Evolutionary conservation across 495 filamentous ascomycete species (phyloP), one percentile per base, ranked within the genome.

Genomic region (Gamarada debralockiae): DNA sequence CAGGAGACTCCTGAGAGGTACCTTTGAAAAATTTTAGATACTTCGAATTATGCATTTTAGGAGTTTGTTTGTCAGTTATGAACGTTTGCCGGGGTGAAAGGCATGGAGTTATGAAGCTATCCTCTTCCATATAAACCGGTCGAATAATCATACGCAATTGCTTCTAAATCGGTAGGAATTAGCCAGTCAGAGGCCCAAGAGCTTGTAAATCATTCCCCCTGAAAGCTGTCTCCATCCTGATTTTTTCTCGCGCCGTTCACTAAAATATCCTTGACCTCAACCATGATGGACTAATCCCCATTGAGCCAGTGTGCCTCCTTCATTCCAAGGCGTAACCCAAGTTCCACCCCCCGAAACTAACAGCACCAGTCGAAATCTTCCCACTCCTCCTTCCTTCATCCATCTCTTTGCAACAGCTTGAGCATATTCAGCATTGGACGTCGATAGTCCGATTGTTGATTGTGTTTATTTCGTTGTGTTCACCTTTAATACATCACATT

Each of bases 381-480:
- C 29, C 27, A 41, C 27, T 27, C 18, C 23, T n/a, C 23, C 46
- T 5, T 23, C 22, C 43, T 36, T 29, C 14, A 42, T 39, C 64
- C 68, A 23, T 62, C 10, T 55, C 59, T 62, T 18, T 67, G 60
- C 46, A 71, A 57, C 53, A 37, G 67, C 67, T 37, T 15, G 42
- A 57, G n/a, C 55, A 40, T 40, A 14, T 18, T 14, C 5, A 36
- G 25, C 10, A 31, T 15, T 48, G 45, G 20, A n/a, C 36, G 9
- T 22, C 22, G 17, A 17, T 20, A 6, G 25, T 8, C 29, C 33
- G 47, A 15, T 42, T 10, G 18, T 51, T 51, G 20, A 18, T 31
- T 14, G 27, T 29, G 38, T 24, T 21, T 27, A 14, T 39, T 43
- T 21, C n/a, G 45, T 48, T 12, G n/a, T 48, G 37, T 40, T 40